Base-by-base conservation (phyloP, 495 filamentous ascomycete species). In the Annulohypoxylon maeteangense region DNA sequence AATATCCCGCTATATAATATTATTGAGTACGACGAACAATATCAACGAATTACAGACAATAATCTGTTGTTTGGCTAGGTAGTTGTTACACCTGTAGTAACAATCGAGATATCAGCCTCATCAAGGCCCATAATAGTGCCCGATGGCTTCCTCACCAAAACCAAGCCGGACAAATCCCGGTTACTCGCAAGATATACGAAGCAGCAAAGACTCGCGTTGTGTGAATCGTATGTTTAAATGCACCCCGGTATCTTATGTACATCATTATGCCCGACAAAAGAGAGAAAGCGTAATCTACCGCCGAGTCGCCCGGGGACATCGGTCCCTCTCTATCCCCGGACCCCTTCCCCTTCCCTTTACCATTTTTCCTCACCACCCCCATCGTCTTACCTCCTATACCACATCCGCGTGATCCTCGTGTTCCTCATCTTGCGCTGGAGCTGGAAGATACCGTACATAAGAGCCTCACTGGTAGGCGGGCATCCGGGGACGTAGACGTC, bases 401-500 rank as follows among this genome's bases (percentile, higher is more conserved):
- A 90, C 87, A 90, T 90, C 63, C 86, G 74, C 48, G 88, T 87
- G 70, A 92, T 91, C 82, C 89, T 88, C 16, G 92, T 95, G 75
- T 92, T 84, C 75, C 91, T 80, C 87, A 93, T 92, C 88, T 95
- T 96, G 82, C 91, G 90, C 85, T 95, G 92, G 65, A 95, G 80
- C 78, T 92, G 90, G 77, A 95, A 92, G 70, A 94, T 90, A 25
- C 92, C 93, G 77, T 95, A 93, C 88, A 97, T 91, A 58, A 97
- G 83, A 20, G 93, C 94, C 82, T 97, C 94, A 61, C 86, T 86
- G 10, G 94, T 97, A 1, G 94, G 94, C 53, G 94, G 94, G 83
- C 93, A 97, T 57, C 94, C 94, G 27, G 93, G 93, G 7, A 97
- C 93, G 81, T 97, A 97, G 40, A 97, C 87, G 82, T 97, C 93